Evolutionary conservation across 2,329 filamentous ascomycete species (phyloP), one percentile per base, ranked within the genome.

Genomic region (Penicillium sp.): DNA sequence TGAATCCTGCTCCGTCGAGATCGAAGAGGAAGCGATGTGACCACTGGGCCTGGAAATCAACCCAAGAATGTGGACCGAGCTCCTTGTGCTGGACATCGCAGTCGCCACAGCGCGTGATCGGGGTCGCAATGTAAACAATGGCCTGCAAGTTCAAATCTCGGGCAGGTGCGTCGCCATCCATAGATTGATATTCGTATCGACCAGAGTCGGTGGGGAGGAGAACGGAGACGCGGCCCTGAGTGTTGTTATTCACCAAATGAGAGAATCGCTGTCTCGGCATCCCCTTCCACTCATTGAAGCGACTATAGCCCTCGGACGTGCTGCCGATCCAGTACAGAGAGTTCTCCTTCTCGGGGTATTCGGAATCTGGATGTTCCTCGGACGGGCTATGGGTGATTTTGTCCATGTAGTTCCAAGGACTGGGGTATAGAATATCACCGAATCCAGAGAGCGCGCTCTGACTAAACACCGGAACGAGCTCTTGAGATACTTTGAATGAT

Each of bases 271-370:
- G 81, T 61, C 74, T 82, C 64, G 72, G 81, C 85, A 77, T 88
- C 70, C 69, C 86, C 73, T 69, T 81, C 85, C 70, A 90, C 56
- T 65, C 77, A 54, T 70, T 82, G 62, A 58, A 75, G 53, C 63
- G 71, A 63, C 74, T 69, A 52, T 73, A 63, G 59, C 77, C 71
- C 65, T 83, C 79, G 3, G 77, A 79, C 2, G 84, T 81, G 9
- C 76, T 75, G n/a, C 85, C 86, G 43, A 86, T 82, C 88, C 88
- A 94, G 66, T 86, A 86, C 3, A 91, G 72, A 1, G 73, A 72
- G 51, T 84, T 78, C 39, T 78, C 73, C 58, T 90, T 89, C 41
- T 82, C 70, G 0, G 69, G 60, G 53, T 87, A 90, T 0, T 68
- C 63, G 5, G 63, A 64, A 54, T 83, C 80, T 0, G 76, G 77